A percentile compares a stretch with the other conserved stretches of the same genome.
Conservation (phyloP, 2,329 filamentous ascomycete genomes). For the Juglanconis juglandina region DNA sequence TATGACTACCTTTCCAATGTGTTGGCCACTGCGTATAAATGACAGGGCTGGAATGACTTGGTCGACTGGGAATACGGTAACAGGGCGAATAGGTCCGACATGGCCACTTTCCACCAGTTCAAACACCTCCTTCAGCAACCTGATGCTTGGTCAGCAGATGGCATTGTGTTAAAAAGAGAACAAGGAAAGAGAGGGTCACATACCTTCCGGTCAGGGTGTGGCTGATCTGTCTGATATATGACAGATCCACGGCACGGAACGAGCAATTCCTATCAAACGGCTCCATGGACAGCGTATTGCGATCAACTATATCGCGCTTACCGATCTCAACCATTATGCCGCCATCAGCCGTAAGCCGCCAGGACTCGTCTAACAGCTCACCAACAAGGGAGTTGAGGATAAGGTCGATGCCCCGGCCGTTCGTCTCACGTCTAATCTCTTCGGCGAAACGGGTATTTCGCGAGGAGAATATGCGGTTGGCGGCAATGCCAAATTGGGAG, state of each 20-base stretch:
- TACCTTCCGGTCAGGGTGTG: too few species aligned
- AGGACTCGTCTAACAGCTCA: conserved; percentile 22
- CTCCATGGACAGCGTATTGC: conserved; percentile 23
- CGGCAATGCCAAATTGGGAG: conserved; percentile 26
- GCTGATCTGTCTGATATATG: neutral
- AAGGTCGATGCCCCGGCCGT: conserved; percentile 21
- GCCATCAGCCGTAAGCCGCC: conserved; percentile 6
- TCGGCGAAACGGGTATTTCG: conserved; percentile 23
- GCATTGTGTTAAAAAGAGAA: too few species aligned
- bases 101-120: conserved; percentile 20
- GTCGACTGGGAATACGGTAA: conserved; percentile 26
- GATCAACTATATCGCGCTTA: conserved; percentile 9
- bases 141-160: neutral
- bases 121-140: conserved; percentile 18
- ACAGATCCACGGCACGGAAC: conserved; percentile 22
- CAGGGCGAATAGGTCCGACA: conserved; percentile 28
- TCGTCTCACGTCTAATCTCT: conserved; percentile 22
- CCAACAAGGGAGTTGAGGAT: conserved; percentile 24
- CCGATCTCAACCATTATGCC: conserved; percentile 15
- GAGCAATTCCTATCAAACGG: conserved; percentile 18
- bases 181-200: neutral
- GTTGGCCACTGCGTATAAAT: conserved; percentile 31
- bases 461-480: conserved; percentile 26
- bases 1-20: conserved; percentile 39
- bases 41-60: conserved; percentile 27